Conservation (phyloP, 176 grass and related monocot species). For the Microstegium vimineum region DNA sequence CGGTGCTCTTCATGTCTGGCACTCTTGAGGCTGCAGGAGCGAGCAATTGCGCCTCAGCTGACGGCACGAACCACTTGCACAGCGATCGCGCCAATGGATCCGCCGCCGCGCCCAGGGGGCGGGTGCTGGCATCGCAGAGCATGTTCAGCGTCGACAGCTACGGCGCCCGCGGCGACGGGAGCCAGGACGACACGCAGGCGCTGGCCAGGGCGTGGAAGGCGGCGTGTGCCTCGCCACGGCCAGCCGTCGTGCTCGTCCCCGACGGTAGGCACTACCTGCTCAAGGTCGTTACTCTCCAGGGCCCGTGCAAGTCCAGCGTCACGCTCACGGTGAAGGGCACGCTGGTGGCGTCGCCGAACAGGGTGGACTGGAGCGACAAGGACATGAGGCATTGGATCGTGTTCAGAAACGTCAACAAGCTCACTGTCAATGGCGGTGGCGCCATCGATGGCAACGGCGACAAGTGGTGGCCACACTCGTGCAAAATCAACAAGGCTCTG, state of each 20-base stretch:
- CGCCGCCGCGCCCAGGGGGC: too few relatives aligned
- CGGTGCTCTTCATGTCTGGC: not conserved
- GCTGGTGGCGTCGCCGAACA: constrained; percentile 44
- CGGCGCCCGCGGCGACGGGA: constrained; percentile 55
- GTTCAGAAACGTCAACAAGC: constrained; percentile 26
- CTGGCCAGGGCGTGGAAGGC: constrained; percentile 43
- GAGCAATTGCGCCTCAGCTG: not conserved
- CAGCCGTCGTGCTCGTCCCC: constrained; percentile 54
- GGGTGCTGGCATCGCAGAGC: constrained; percentile 15
- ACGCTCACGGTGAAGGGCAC: constrained; percentile 50
- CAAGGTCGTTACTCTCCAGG: constrained; percentile 37
- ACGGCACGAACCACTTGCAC: not conserved
- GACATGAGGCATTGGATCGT: constrained; percentile 55
- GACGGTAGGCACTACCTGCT: constrained; percentile 48
- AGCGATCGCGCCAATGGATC: not conserved
- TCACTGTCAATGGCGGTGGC: constrained; percentile 60
- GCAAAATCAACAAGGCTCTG: constrained; percentile 55
- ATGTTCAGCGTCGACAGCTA: constrained; percentile 50
- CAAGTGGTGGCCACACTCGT: constrained; percentile 68
- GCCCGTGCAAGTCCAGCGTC: constrained; percentile 61
- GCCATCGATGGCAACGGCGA: constrained; percentile 69
- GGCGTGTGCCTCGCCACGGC: constrained; percentile 49
- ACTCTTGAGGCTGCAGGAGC: not conserved
- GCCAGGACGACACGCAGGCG: constrained; percentile 54
- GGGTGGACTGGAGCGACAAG: constrained; percentile 33